These are phyloP conservation scores for Groenewaldozyma salmanticensis DNA, from an alignment of 805 yeast species.

Conservation along the genomic window DNA sequence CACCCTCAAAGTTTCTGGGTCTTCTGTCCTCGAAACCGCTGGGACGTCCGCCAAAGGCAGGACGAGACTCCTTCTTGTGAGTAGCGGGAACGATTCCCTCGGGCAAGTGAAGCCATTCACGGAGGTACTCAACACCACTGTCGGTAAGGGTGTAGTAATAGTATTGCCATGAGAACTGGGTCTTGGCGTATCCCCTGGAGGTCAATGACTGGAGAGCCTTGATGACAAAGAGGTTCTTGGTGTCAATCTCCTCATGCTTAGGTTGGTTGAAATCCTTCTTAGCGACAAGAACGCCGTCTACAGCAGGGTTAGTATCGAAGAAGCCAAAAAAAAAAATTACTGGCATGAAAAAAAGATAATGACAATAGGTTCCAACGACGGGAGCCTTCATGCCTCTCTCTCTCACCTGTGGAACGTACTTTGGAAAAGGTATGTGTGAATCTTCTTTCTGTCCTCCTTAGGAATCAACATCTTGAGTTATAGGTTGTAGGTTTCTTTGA, in stretches of 20 bases:
- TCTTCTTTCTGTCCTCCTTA: conserved; percentile 98
- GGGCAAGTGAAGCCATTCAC: conserved; percentile 98
- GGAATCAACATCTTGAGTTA: conserved; percentile 89
- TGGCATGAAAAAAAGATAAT: not conserved
- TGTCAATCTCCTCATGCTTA: conserved; percentile 96
- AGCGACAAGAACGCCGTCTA: conserved; percentile 99
- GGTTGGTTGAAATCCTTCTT: conserved; percentile 97
- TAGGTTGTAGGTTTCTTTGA: conserved; percentile 1
- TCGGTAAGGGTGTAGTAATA: conserved; percentile 99
- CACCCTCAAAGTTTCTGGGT: conserved; percentile 48
- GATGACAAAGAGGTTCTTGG: conserved; percentile 94
- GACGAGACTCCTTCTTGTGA: conserved; percentile 89
- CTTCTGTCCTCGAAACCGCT: conserved; percentile 32
- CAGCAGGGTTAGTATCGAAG: conserved; percentile 32
- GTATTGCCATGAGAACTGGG: conserved; percentile 99
- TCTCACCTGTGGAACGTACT: conserved; percentile 24
- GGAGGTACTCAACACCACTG: conserved; percentile 97
- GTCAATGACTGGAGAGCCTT: conserved; percentile 99
- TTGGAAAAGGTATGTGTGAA: conserved; percentile 98
- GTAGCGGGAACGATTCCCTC: conserved; percentile 98
- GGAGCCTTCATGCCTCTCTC: not conserved
- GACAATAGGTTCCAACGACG: not conserved
- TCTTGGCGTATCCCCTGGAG: conserved; percentile 98
- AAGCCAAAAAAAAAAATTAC: conserved; percentile 3
- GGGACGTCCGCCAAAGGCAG: conserved; percentile 40